A percentile compares a stretch with the other conserved stretches of the same genome.
phyloP scores from a whole-genome alignment of 2,329 filamentous ascomycete species.

The Aspergillus neoniger region DNA sequence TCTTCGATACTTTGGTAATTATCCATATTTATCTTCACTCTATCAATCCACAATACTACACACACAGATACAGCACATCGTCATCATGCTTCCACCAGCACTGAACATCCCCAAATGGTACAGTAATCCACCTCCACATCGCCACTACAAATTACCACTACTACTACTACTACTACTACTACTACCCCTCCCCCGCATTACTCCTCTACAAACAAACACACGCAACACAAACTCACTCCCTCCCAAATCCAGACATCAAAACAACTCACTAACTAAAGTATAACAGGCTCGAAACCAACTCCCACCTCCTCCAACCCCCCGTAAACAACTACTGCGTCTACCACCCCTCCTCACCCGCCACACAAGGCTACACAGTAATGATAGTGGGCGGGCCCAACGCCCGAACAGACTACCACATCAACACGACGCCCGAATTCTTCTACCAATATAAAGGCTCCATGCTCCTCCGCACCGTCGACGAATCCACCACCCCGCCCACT shows the following conservation, averaged over 20 bases:
- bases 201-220: neutral
- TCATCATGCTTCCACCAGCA: slow-evolving; percentile 39
- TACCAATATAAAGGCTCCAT: slow-evolving; percentile 93
- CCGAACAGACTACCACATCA: slow-evolving; percentile 97
- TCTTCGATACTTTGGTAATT: neutral
- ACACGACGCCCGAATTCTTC: slow-evolving; percentile 95
- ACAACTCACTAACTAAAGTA: no score
- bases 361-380: slow-evolving; percentile 88
- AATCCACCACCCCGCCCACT: slow-evolving; percentile 48
- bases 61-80: neutral
- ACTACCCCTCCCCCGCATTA: slow-evolving; percentile 23
- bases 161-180: no score
- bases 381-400: slow-evolving; percentile 96
- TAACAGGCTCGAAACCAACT: slow-evolving; percentile 82
- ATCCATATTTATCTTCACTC: neutral
- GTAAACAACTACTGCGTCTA: slow-evolving; percentile 99
- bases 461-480: slow-evolving; percentile 88
- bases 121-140: neutral
- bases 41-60: neutral
- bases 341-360: slow-evolving; percentile 65
- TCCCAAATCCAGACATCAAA: no score
- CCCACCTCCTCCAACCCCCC: slow-evolving; percentile 87
- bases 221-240: neutral
- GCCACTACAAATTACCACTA: neutral
- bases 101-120: slow-evolving; percentile 52